A percentile compares a stretch with the other conserved stretches of the same genome.
Conservation (phyloP, 176 grass and related monocot genomes). For the Avena atlantica region DNA sequence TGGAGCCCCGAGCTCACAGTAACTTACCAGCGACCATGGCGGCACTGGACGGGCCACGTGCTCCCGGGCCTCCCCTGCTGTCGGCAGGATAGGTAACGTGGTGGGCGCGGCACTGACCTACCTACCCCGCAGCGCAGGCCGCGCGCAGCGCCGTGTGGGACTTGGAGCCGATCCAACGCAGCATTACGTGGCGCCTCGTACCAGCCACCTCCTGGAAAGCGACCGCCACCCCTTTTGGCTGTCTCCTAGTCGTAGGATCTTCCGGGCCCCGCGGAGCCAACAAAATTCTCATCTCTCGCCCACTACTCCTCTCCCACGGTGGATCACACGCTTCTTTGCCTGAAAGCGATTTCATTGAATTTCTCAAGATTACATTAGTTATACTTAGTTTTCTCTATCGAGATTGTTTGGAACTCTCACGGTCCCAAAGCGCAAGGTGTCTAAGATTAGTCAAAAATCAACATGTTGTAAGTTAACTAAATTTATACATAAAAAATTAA, state of each 20-base stretch:
- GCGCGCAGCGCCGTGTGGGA: background rate
- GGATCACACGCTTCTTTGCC: no score
- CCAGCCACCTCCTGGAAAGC: constrained; percentile 50
- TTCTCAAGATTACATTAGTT: no score
- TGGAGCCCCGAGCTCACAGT: constrained; percentile 37
- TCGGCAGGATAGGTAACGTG: constrained; percentile 55
- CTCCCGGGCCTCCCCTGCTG: constrained; percentile 41
- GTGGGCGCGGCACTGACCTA: constrained; percentile 48
- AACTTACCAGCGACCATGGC: constrained; percentile 45
- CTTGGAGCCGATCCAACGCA: constrained; percentile 1
- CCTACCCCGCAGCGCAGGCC: background rate
- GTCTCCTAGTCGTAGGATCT: constrained; percentile 21
- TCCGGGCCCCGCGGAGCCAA: background rate
- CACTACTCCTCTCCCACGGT: background rate
- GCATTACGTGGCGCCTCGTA: constrained; percentile 43
- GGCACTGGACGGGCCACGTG: constrained; percentile 44
- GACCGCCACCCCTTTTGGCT: background rate
- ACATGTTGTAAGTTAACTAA: no score
- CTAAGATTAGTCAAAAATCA: no score
- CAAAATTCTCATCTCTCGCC: constrained; percentile 38
- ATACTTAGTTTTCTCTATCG: no score
- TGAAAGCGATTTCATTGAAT: no score
- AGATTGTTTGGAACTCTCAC: no score
- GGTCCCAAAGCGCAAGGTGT: no score
- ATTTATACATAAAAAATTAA: no score